Evolutionary conservation across 768 basidiomycete genomes (phyloP).

Genomic region (Infundibulicybe gibba): DNA sequence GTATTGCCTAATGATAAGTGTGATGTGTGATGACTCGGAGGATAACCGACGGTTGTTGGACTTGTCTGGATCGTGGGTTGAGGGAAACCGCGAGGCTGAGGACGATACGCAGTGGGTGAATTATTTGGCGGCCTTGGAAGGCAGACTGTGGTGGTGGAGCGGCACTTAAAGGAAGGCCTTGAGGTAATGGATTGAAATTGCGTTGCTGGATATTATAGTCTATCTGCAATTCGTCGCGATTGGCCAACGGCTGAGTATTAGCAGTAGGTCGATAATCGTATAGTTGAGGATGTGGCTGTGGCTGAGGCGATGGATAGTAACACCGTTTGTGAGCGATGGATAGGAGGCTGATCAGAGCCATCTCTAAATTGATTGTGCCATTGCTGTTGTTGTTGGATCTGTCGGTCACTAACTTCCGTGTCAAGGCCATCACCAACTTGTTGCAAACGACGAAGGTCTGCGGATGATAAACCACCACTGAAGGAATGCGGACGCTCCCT

Average conservation of each 20-base stretch:
- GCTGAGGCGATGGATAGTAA: slow-evolving; percentile 46
- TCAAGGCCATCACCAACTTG: slow-evolving; percentile 52
- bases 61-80: slow-evolving; percentile 50
- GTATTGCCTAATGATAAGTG: slow-evolving; percentile 71
- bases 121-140: slow-evolving; percentile 51
- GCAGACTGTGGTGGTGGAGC: slow-evolving; percentile 36
- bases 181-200: slow-evolving; percentile 43
- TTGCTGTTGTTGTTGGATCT: slow-evolving; percentile 42
- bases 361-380: slow-evolving; percentile 48
- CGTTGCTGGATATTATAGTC: slow-evolving; percentile 62
- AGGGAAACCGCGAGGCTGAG: slow-evolving; percentile 55
- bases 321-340: slow-evolving; percentile 56
- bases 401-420: slow-evolving; percentile 25
- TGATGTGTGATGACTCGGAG: slow-evolving; percentile 44
- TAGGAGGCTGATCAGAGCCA: slow-evolving; percentile 51
- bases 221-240: slow-evolving; percentile 43
- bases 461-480: slow-evolving; percentile 70
- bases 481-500: slow-evolving; percentile 82
- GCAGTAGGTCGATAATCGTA: slow-evolving; percentile 45
- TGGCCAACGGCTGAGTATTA: slow-evolving; percentile 18
- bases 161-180: slow-evolving; percentile 18
- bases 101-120: slow-evolving; percentile 53
- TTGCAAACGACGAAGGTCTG: slow-evolving; percentile 73
- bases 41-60: slow-evolving; percentile 51
- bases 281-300: slow-evolving; percentile 40